Conservation (phyloP, 108 stramenopile species). For the Cyclotella atomus region DNA sequence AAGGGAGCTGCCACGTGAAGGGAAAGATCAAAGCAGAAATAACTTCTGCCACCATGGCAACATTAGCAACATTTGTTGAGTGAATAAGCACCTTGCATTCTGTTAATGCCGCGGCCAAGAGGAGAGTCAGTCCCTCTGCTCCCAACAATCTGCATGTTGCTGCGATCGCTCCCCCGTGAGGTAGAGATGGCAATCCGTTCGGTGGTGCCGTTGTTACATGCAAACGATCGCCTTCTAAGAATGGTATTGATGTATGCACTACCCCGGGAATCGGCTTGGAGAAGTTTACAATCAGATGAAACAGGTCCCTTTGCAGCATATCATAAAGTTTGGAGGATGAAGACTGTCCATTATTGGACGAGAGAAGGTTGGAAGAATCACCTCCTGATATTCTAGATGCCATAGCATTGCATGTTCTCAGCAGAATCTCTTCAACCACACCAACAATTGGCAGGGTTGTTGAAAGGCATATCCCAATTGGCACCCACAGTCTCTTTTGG, state of each 20-base stretch:
- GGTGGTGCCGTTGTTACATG: constrained; percentile 71
- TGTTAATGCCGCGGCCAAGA: constrained; percentile 82
- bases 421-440: constrained; percentile 76
- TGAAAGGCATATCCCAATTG: constrained; percentile 79
- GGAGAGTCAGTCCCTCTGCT: constrained; percentile 76
- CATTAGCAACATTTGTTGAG: constrained; percentile 79
- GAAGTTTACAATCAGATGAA: constrained; percentile 73
- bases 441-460: constrained; percentile 82
- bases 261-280: constrained; percentile 82
- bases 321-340: constrained; percentile 39
- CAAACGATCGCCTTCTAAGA: constrained; percentile 75
- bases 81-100: constrained; percentile 88
- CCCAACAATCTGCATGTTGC: constrained; percentile 81
- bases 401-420: constrained; percentile 79
- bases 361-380: constrained; percentile 18
- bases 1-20: constrained; percentile 86
- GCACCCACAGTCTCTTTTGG: constrained; percentile 74
- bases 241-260: constrained; percentile 87
- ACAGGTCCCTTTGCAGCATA: constrained; percentile 60
- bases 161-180: constrained; percentile 75
- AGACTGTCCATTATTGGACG: background rate
- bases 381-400: constrained; percentile 32
- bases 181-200: constrained; percentile 75
- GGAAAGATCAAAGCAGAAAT: constrained; percentile 86
- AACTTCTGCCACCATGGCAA: constrained; percentile 88